Evolutionary conservation across 1,284 basidiomycete genomes (phyloP).

Genomic region (Trichosporon coremiiforme): DNA sequence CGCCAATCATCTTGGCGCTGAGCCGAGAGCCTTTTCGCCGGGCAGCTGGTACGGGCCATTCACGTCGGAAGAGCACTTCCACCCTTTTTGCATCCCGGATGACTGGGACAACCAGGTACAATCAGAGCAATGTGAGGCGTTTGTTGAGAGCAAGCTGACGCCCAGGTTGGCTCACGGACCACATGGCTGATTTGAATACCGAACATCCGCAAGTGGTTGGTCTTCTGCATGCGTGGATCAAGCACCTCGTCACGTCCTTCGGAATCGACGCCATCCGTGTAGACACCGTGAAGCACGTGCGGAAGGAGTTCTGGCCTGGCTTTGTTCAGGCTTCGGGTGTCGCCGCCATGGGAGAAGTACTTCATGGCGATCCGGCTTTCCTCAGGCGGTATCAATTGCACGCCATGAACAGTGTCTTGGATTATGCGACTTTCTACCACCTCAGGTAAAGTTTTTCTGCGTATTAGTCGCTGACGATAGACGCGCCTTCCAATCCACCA

Average conservation of each 20-base stretch:
- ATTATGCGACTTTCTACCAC: conserved; percentile 63
- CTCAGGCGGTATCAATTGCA: conserved; percentile 54
- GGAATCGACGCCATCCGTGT: conserved; percentile 58
- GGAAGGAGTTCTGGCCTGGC: conserved; percentile 59
- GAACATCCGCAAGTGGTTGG: conserved; percentile 55
- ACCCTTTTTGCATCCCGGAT: conserved; percentile 55
- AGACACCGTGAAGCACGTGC: conserved; percentile 60
- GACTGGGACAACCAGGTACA: conserved; percentile 57
- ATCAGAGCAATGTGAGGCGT: conserved; percentile 56
- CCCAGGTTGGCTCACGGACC: conserved; percentile 56
- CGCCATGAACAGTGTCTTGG: conserved; percentile 61
- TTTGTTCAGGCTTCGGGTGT: conserved; percentile 57
- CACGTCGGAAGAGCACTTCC: conserved; percentile 46
- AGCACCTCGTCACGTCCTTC: conserved; percentile 55
- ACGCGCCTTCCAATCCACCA: conserved; percentile 44
- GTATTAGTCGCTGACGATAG: conserved; percentile 30
- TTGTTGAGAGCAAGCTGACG: not conserved
- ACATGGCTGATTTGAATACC: conserved; percentile 59
- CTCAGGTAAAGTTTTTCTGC: conserved; percentile 35
- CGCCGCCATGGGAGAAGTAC: conserved; percentile 58
- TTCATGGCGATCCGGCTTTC: conserved; percentile 55
- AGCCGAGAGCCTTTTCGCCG: conserved; percentile 42
- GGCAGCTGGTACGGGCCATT: conserved; percentile 26
- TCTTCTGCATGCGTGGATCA: conserved; percentile 57
- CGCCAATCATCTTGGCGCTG: conserved; percentile 57